Base-by-base conservation (phyloP, 2,329 filamentous ascomycete genomes). In the Aciculosporium take region DNA sequence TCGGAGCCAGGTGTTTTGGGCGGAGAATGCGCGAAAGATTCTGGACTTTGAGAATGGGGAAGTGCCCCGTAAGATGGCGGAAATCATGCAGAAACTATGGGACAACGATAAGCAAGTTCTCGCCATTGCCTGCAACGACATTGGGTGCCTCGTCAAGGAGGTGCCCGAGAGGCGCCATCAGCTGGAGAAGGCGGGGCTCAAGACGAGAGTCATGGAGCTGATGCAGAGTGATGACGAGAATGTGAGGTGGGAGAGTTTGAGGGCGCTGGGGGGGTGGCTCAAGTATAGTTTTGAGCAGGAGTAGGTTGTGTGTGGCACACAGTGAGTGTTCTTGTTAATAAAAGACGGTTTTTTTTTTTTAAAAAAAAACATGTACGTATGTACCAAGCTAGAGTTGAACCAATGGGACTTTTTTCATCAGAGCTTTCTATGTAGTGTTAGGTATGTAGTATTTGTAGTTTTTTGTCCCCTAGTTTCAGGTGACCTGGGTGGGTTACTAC, bases 71-170 rank as follows among this genome's bases (percentile, higher is more conserved):
- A 83, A 85, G 65, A 68, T 95, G 42, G 84, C 81, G n/a, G 83
- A 87, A 52, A 94, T 94, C 47, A 72, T 94, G 65, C 70, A 62
- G 52, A 71, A 76, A 57, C 76, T 59, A 66, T 94, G 74, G 76
- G 74, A 69, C 73, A 85, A 80, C 45, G 84, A 91, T 53, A 86
- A 84, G 57, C 84, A 91, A 55, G 88, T 94, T 18, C 67, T 95
- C 48, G 88, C 88, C 2, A 89, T 94, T 63, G 88, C 83, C 17
- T 94, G 87, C 64, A 94, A 93, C 58, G 88, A 95, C 56, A 76
- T 95, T 17, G 87, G 85, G n/a, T 80, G 71, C 47, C 65, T 95
- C 46, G 87, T 95, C 37, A 88, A 84, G 62, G 84, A 93, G 61
- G 83, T 89, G 41, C 87, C 88, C 0, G 87, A 94, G 66, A 84